Evolutionary conservation across 768 basidiomycete species (phyloP), one percentile per base, ranked within the genome.

Genomic region (Serendipita sp.): DNA sequence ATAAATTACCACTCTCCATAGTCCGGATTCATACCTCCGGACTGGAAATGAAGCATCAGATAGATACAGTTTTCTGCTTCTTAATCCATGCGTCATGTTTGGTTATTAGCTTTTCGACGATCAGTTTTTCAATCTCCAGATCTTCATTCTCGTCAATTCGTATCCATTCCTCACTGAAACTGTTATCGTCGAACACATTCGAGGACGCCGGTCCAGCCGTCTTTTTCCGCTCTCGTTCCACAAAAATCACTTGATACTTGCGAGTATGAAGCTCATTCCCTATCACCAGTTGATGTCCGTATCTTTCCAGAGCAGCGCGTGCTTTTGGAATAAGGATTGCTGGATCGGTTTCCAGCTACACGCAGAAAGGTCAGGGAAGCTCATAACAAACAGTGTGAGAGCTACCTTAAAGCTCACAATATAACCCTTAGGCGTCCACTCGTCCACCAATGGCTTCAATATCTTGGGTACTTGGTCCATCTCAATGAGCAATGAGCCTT

Each of bases 381-480:
- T 45, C 5, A 64, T 45, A 30, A 56, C n/a, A 46, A 53, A 35
- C 1, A 2, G 28, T 11, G 46, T 38, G 3, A 62, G 32, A 44
- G 72, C 24, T 64, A 92, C 95, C 83, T 99, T 99, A 82, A 99
- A 99, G 0, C 92, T 95, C 45, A 99, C 91, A 45, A 97, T 86
- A 72, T 85, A 98, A 0, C 92, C 94, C 51, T 89, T 83, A 4
- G 80, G 83, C 1, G 85, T 87, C 95, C 96, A 99, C 72, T 98
- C 92, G 51, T 88, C 85, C 4, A 97, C 93, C 76, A 99, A 78
- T 0, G 92, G 88, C 73, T 90, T 89, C 53, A 99, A 77, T 41
- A 97, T 86, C 75, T 99, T 99, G 5, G 96, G 96, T 0, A 98
- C 94, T 73, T 97, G 93, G 71, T 99, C 96, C 96, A 98, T 99